Evolutionary conservation across 129 eudicot species (phyloP).

Genomic region (Artemisia argyi): DNA sequence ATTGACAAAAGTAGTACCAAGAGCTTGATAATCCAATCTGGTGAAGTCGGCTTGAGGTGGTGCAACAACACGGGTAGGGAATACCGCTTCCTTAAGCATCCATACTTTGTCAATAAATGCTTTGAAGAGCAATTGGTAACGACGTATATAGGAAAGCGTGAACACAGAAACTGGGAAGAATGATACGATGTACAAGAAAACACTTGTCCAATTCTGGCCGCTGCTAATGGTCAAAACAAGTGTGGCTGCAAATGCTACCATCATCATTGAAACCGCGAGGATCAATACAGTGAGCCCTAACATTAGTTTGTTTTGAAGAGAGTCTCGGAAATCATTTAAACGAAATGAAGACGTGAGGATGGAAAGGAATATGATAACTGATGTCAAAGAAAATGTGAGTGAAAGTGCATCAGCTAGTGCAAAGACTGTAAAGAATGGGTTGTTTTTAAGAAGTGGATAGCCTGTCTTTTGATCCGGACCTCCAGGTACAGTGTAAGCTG

Average conservation of each 20-base stretch:
- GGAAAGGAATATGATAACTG: slow-evolving; percentile 34
- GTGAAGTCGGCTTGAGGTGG: slow-evolving; percentile 14
- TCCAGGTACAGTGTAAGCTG: slow-evolving; percentile 43
- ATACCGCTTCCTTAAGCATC: slow-evolving; percentile 1
- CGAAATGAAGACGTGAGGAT: slow-evolving; percentile 32
- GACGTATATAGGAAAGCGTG: slow-evolving; percentile 24
- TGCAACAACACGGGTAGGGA: slow-evolving; percentile 4
- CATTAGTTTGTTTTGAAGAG: slow-evolving; percentile 24
- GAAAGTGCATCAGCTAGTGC: slow-evolving; percentile 34
- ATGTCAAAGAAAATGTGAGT: slow-evolving; percentile 28
- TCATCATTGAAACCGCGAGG: slow-evolving; percentile 38
- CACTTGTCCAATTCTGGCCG: slow-evolving; percentile 21
- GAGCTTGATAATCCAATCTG: not conserved
- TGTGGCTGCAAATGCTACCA: slow-evolving; percentile 43
- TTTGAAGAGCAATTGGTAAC: slow-evolving; percentile 26
- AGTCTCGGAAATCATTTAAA: slow-evolving; percentile 25
- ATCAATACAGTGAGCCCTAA: slow-evolving; percentile 33
- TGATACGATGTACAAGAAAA: slow-evolving; percentile 26
- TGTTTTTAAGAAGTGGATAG: too few relatives aligned
- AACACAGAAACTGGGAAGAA: slow-evolving; percentile 35
- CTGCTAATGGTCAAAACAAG: slow-evolving; percentile 21
- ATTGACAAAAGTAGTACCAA: not conserved
- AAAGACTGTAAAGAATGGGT: slow-evolving; percentile 25
- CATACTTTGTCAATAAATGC: not conserved
- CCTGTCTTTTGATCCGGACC: slow-evolving; percentile 33